Evolutionary conservation across 1,284 basidiomycete genomes (phyloP).

Genomic region (Ganoderma lingzhi): DNA sequence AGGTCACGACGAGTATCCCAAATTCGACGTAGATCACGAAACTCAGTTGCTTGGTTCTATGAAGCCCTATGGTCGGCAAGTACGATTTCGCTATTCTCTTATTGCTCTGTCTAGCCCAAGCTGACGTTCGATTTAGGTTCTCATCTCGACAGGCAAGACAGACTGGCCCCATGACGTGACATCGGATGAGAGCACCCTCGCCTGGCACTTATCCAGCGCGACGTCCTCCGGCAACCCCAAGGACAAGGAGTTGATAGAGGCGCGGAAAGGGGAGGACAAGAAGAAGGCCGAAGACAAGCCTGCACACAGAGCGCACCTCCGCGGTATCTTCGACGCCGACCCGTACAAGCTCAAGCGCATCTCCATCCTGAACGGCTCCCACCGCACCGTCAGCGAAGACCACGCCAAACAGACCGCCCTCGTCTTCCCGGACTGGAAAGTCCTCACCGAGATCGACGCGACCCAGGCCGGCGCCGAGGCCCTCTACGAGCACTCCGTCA

Average conservation of each 20-base stretch:
- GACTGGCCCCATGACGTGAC: conserved; percentile 88
- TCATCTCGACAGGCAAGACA: conserved; percentile 88
- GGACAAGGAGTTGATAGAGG: conserved; percentile 26
- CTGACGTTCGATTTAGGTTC: conserved; percentile 54
- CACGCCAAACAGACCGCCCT: conserved; percentile 76
- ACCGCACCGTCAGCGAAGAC: conserved; percentile 68
- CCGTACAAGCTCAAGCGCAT: conserved; percentile 56
- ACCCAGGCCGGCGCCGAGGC: conserved; percentile 71
- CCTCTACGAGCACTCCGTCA: conserved; percentile 71
- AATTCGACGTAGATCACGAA: conserved; percentile 81
- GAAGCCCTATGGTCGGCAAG: conserved; percentile 84
- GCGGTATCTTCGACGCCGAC: conserved; percentile 64
- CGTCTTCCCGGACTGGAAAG: conserved; percentile 90
- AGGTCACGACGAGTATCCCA: conserved; percentile 81
- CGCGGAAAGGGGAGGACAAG: conserved; percentile 17
- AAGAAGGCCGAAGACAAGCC: conserved; percentile 17
- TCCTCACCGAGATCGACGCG: conserved; percentile 74
- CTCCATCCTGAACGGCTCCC: conserved; percentile 85
- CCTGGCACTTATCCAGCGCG: conserved; percentile 63
- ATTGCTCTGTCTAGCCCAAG: background rate
- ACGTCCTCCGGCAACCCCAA: conserved; percentile 36
- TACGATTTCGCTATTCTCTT: conserved; percentile 40
- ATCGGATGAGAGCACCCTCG: conserved; percentile 70
- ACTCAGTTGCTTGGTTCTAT: conserved; percentile 84
- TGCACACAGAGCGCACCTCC: conserved; percentile 38